phyloP scores from a whole-genome alignment of 257 asterid genomes.

The Eucommia ulmoides region DNA sequence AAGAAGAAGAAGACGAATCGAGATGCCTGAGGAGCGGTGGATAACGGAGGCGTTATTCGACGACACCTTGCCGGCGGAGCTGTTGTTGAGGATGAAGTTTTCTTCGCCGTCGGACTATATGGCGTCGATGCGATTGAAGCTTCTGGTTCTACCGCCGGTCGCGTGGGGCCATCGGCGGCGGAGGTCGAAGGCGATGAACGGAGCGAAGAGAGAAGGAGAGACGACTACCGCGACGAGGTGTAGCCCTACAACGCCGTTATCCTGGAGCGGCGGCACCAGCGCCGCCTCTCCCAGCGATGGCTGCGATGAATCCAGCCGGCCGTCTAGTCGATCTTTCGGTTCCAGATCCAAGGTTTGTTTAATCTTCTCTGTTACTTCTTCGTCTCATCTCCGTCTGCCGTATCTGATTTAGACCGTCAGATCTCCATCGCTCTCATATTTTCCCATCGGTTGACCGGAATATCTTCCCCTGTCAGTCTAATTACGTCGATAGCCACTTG shows the following conservation, averaged over 20 bases:
- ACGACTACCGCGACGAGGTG: slow-evolving; percentile 22
- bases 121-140: not conserved
- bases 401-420: not conserved
- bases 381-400: not conserved
- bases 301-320: slow-evolving; percentile 13
- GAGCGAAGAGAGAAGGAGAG: too few relatives aligned
- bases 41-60: slow-evolving; percentile 24
- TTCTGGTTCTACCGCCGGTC: slow-evolving; percentile 10
- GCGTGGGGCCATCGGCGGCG: slow-evolving; percentile 28
- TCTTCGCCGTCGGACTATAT: slow-evolving; percentile 7
- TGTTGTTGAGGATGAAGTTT: slow-evolving; percentile 21
- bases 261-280: slow-evolving; percentile 28
- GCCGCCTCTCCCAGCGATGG: slow-evolving; percentile 23
- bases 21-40: slow-evolving; percentile 26
- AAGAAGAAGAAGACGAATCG: not conserved
- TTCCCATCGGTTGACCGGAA: not conserved
- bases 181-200: slow-evolving; percentile 16
- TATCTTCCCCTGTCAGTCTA: not conserved
- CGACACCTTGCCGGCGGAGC: slow-evolving; percentile 25
- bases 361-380: not conserved
- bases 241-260: slow-evolving; percentile 37
- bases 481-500: not conserved
- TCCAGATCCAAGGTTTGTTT: slow-evolving; percentile 33
- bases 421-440: not conserved
- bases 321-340: slow-evolving; percentile 16